These are phyloP conservation scores for Lolium multiflorum DNA, from an alignment of 176 grass and related monocot species.

Conservation along the genomic window DNA sequence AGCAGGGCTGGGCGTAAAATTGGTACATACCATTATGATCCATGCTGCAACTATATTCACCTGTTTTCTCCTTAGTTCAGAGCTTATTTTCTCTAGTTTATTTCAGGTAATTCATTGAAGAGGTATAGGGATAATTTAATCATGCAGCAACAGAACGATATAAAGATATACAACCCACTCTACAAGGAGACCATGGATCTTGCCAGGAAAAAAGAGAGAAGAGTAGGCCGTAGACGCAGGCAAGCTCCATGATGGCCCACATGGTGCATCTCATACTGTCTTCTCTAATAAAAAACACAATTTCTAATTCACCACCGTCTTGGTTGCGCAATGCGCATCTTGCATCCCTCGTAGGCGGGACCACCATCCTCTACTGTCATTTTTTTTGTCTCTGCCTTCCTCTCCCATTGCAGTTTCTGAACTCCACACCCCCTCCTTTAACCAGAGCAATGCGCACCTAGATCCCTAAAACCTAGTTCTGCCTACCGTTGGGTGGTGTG, in stretches of 20 bases:
- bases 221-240: background rate
- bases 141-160: background rate
- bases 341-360: too few species aligned
- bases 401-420: too few species aligned
- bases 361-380: too few species aligned
- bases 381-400: too few species aligned
- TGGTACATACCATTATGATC: background rate
- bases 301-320: too few species aligned
- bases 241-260: background rate
- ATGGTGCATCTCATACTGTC: background rate
- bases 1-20: background rate
- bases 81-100: background rate
- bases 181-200: background rate
- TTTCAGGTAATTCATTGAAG: background rate
- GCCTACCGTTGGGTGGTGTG: too few species aligned
- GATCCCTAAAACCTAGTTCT: too few species aligned
- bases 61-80: background rate
- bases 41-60: background rate
- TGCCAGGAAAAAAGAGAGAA: background rate
- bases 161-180: background rate
- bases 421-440: too few species aligned
- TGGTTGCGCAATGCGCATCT: too few species aligned
- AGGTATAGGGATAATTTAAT: background rate
- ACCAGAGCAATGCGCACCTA: too few species aligned
- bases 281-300: background rate